A percentile compares a stretch with the other conserved stretches of the same genome.
Evolutionary conservation across 2,329 filamentous ascomycete species (phyloP).

Genomic region (Stemphylium beticola): DNA sequence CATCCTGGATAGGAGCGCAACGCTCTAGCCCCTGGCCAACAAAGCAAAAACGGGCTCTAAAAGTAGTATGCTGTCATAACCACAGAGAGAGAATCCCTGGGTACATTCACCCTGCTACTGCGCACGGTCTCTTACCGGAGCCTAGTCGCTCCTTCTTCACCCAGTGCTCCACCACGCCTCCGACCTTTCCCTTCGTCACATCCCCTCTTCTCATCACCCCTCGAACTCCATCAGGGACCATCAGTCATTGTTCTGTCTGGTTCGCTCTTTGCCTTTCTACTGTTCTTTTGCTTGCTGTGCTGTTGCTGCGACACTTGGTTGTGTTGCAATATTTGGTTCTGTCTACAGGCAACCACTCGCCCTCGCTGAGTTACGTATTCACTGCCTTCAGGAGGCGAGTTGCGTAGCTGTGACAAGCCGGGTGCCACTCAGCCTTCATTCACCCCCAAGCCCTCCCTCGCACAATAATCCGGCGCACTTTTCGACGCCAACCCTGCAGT

Average conservation of each 20-base stretch:
- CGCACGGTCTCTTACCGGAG: slow-evolving; percentile 40
- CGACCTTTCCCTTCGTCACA: slow-evolving; percentile 35
- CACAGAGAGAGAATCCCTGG: slow-evolving; percentile 38
- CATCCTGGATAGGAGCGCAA: slow-evolving; percentile 17
- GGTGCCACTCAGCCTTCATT: slow-evolving; percentile 20
- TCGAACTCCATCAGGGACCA: slow-evolving; percentile 34
- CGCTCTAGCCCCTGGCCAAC: slow-evolving; percentile 31
- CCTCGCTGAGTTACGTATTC: slow-evolving; percentile 37
- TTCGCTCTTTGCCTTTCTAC: slow-evolving; percentile 12
- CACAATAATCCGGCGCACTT: slow-evolving; percentile 21
- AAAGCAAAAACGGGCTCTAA: slow-evolving; percentile 35
- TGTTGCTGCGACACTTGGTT: slow-evolving; percentile 6
- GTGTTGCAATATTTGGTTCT: slow-evolving; percentile 21
- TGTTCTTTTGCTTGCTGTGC: slow-evolving; percentile 1
- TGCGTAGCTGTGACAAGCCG: slow-evolving; percentile 23
- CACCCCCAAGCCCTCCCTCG: slow-evolving; percentile 12
- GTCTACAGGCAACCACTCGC: slow-evolving; percentile 28
- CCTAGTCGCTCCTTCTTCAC: slow-evolving; percentile 41
- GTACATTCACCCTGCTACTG: slow-evolving; percentile 42
- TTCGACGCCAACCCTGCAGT: slow-evolving; percentile 19
- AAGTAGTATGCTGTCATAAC: slow-evolving; percentile 46
- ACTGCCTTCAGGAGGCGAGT: slow-evolving; percentile 40
- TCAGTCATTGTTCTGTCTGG: slow-evolving; percentile 19
- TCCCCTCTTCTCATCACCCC: slow-evolving; percentile 28
- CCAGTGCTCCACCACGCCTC: slow-evolving; percentile 39